These are phyloP conservation scores for Paracorniculantispora psalliotae DNA, from an alignment of 2,329 filamentous ascomycete species.

Conservation along the genomic window DNA sequence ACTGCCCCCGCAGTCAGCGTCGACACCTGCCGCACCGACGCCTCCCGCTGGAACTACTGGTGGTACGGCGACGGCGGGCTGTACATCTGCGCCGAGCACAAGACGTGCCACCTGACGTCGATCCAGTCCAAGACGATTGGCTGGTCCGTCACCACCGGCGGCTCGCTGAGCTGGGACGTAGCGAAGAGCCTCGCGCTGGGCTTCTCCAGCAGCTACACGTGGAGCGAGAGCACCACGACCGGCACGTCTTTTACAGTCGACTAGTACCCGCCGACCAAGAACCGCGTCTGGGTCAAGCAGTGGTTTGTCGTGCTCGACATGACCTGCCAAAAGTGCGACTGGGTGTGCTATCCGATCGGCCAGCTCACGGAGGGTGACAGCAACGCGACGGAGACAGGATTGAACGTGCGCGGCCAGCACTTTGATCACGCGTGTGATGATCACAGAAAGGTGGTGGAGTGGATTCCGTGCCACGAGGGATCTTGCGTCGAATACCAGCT, in stretches of 20 bases:
- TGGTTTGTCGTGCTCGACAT: neutral
- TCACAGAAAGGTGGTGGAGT: neutral
- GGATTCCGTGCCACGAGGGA: neutral
- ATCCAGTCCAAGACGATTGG: neutral
- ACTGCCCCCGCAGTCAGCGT: neutral
- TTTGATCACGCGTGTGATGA: neutral
- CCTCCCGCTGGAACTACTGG: neutral
- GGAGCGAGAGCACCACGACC: constrained; percentile 1
- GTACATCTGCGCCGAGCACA: neutral
- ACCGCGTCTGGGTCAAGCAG: neutral
- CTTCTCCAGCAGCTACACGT: neutral
- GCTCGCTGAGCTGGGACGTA: neutral
- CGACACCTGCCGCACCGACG: neutral
- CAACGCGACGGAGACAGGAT: neutral
- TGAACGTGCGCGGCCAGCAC: neutral
- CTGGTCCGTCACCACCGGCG: neutral
- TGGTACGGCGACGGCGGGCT: neutral
- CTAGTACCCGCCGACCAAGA: neutral
- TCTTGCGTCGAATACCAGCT: neutral
- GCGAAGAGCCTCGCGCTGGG: neutral
- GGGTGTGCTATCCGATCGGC: neutral
- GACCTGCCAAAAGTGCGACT: neutral
- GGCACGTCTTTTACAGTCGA: neutral
- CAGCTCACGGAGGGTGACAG: neutral
- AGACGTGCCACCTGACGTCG: neutral